phyloP scores from a whole-genome alignment of 352 stramenopile species.

The Phytophthora multivora region DNA sequence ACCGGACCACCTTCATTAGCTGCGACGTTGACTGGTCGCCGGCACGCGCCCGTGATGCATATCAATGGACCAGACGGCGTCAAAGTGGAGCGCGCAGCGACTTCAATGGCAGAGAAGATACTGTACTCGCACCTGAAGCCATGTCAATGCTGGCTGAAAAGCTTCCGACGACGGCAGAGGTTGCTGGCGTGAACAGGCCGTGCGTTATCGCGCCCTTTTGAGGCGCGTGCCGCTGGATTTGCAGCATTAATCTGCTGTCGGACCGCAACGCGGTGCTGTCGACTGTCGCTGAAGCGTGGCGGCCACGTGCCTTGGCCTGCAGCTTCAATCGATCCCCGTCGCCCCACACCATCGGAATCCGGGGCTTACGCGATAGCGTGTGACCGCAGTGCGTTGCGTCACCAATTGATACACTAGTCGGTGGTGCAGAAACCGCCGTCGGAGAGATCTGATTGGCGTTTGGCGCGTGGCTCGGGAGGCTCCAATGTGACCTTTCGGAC shows the following conservation, averaged over 20 bases:
- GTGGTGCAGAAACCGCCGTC: conserved; percentile 8
- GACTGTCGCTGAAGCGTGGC: conserved; percentile 7
- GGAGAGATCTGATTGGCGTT: conserved; percentile 28
- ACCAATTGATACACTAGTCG: conserved; percentile 1
- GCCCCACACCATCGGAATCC: conserved; percentile 14
- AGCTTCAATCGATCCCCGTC: background rate
- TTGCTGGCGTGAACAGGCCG: background rate
- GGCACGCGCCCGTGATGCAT: conserved; percentile 16
- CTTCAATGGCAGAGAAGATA: conserved; percentile 19
- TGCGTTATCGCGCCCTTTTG: background rate
- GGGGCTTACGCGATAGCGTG: background rate
- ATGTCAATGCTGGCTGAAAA: background rate
- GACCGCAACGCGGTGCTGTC: conserved; percentile 6
- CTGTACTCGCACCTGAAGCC: conserved; percentile 11
- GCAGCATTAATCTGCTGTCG: conserved; percentile 20
- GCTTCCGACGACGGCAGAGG: too few relatives aligned
- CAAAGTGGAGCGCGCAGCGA: background rate
- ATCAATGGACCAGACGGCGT: conserved; percentile 4
- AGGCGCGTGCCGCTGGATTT: conserved; percentile 15
- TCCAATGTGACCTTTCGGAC: conserved; percentile 5
- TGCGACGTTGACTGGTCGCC: conserved; percentile 7
- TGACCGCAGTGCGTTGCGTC: conserved; percentile 6
- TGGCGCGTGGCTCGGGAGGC: conserved; percentile 16
- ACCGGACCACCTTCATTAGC: conserved; percentile 1
- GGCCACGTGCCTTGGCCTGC: conserved; percentile 9